phyloP scores from a whole-genome alignment of 306 rosid species.

The Rubus idaeus region DNA sequence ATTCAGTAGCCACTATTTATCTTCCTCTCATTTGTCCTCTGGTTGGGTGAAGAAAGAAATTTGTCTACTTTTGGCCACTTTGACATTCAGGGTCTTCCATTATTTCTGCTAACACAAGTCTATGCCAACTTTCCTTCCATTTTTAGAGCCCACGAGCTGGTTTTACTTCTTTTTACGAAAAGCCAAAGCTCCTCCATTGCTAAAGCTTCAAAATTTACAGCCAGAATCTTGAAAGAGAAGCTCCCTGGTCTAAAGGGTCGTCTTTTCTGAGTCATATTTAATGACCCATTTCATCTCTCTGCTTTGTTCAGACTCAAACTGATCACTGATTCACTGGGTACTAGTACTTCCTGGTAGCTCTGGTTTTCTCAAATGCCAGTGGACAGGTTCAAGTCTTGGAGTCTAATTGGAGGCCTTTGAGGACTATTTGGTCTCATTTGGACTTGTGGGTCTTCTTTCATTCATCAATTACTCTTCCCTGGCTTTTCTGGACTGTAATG shows the following conservation, averaged over 20 bases:
- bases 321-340: slow-evolving; percentile 50
- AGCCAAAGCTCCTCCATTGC: slow-evolving; percentile 33
- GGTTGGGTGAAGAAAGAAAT: slow-evolving; percentile 25
- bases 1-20: slow-evolving; percentile 30
- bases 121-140: slow-evolving; percentile 35
- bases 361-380: slow-evolving; percentile 33
- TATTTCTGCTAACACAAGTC: slow-evolving; percentile 34
- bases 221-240: slow-evolving; percentile 34
- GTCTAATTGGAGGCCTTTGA: slow-evolving; percentile 33
- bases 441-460: slow-evolving; percentile 18
- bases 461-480: slow-evolving; percentile 34
- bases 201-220: slow-evolving; percentile 44
- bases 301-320: slow-evolving; percentile 37
- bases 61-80: slow-evolving; percentile 52
- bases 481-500: slow-evolving; percentile 39
- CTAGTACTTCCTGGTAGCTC: slow-evolving; percentile 36
- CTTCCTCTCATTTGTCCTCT: slow-evolving; percentile 37
- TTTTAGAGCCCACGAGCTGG: slow-evolving; percentile 34
- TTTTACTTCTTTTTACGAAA: slow-evolving; percentile 53
- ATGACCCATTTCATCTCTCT: slow-evolving; percentile 35
- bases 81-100: slow-evolving; percentile 63
- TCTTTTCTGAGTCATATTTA: slow-evolving; percentile 34
- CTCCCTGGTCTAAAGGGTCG: slow-evolving; percentile 48
- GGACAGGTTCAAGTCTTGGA: slow-evolving; percentile 32
- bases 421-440: slow-evolving; percentile 32